These are phyloP conservation scores for Aegilops speltoides DNA, from an alignment of 176 grass and related monocot species.

Conservation along the genomic window DNA sequence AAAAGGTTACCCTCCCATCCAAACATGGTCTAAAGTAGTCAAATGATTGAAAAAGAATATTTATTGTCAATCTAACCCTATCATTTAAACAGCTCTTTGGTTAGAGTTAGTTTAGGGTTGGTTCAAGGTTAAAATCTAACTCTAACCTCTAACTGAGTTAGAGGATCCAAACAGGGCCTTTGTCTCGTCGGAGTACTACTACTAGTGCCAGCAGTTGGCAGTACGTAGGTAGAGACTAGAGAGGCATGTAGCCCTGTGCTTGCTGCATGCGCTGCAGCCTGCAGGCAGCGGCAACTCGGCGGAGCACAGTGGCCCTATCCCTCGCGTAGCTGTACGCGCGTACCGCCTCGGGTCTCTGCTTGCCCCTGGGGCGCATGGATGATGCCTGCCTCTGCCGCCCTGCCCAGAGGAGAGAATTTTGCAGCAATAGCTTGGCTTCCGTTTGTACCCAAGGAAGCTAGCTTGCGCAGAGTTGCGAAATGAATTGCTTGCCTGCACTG, in stretches of 20 bases:
- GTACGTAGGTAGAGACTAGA: neutral
- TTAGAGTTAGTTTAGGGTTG: no score
- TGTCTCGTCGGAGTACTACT: neutral
- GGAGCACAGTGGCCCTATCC: neutral
- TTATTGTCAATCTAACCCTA: no score
- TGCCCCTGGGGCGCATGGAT: neutral
- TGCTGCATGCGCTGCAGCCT: neutral
- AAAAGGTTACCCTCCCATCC: no score
- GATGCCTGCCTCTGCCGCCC: neutral
- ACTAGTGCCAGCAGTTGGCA: neutral
- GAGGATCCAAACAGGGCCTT: no score
- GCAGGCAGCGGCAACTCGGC: conserved; percentile 17
- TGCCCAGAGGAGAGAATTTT: conserved; percentile 33
- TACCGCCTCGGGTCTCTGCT: neutral
- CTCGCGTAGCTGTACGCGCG: neutral
- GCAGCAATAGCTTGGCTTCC: conserved; percentile 28
- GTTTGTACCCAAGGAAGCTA: conserved; percentile 16
- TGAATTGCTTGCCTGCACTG: neutral
- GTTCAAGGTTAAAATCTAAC: no score
- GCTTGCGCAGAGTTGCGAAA: conserved; percentile 2
- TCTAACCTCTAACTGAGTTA: no score
- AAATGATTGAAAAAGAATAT: no score
- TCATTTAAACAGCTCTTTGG: no score
- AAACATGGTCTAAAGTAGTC: no score
- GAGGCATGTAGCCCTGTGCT: conserved; percentile 11